phyloP scores from a whole-genome alignment of 2,329 filamentous ascomycete genomes.

The Epicoccum nigrum region DNA sequence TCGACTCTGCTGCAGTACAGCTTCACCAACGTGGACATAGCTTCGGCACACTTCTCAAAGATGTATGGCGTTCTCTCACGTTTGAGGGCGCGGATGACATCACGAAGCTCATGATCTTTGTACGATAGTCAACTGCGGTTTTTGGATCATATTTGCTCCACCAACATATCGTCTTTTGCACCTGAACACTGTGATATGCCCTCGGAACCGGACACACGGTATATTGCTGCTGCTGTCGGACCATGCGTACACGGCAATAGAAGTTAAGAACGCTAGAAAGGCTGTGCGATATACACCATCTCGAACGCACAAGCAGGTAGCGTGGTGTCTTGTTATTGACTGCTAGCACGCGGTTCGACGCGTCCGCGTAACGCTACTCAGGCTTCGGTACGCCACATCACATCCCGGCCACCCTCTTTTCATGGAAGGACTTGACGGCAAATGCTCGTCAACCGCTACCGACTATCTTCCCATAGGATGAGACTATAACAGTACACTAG shows the following conservation, averaged over 20 bases:
- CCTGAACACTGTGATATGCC: not conserved
- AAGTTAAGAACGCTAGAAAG: too few relatives aligned
- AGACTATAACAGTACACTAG: too few relatives aligned
- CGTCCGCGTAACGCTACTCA: conserved; percentile 30
- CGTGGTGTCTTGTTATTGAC: not conserved
- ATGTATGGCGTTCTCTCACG: conserved; percentile 42
- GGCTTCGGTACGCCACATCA: conserved; percentile 29
- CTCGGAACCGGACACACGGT: too few relatives aligned
- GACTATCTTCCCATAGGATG: too few relatives aligned
- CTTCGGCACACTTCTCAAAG: conserved; percentile 31
- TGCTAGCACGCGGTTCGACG: not conserved
- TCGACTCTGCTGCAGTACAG: conserved; percentile 34
- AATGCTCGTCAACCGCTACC: not conserved
- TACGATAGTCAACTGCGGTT: conserved; percentile 48
- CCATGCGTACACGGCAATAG: not conserved
- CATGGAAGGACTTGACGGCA: not conserved
- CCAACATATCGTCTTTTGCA: not conserved
- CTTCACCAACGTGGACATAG: conserved; percentile 30
- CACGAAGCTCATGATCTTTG: conserved; percentile 47
- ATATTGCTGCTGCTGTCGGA: too few relatives aligned
- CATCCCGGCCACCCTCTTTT: conserved; percentile 18
- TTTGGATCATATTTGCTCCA: conserved; percentile 39
- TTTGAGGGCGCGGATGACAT: conserved; percentile 36
- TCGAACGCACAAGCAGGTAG: not conserved
- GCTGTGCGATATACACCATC: too few relatives aligned